Percentiles rank a stretch among this genome's conserved stretches.
Evolutionary conservation across 768 basidiomycete genomes (phyloP).

Genomic region (Psilocybe azurescens): DNA sequence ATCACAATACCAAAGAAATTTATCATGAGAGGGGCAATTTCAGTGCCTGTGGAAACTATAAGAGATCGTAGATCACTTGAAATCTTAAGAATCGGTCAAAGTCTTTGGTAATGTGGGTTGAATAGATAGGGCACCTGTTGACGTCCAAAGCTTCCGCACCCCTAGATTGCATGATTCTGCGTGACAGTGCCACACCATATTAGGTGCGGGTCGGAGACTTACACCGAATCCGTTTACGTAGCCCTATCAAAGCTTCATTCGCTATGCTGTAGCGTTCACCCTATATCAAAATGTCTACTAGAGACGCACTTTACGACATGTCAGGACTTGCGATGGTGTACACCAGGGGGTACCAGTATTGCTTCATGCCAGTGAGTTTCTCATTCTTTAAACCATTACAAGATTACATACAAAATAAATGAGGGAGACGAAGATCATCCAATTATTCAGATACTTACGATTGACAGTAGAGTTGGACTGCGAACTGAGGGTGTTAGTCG

Average conservation of each 20-base stretch:
- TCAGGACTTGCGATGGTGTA: conserved; percentile 62
- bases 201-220: not conserved
- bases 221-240: conserved; percentile 70
- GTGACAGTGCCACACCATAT: no score
- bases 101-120: not conserved
- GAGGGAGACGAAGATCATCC: no score
- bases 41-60: no score
- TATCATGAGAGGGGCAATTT: no score
- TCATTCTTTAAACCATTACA: not conserved
- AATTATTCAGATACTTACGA: conserved; percentile 44
- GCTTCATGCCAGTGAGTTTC: conserved; percentile 32
- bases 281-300: conserved; percentile 33
- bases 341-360: conserved; percentile 61
- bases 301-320: no score
- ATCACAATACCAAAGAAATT: no score
- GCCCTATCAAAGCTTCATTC: conserved; percentile 62
- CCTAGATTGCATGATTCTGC: conserved; percentile 55
- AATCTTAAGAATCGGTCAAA: no score
- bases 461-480: conserved; percentile 61
- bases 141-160: conserved; percentile 67
- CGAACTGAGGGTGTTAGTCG: conserved; percentile 51
- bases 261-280: conserved; percentile 59
- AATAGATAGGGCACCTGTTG: conserved; percentile 37
- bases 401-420: not conserved
- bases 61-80: not conserved